These are phyloP conservation scores for Pseudopithomyces maydicus DNA, from an alignment of 2,329 filamentous ascomycete species.

Conservation along the genomic window DNA sequence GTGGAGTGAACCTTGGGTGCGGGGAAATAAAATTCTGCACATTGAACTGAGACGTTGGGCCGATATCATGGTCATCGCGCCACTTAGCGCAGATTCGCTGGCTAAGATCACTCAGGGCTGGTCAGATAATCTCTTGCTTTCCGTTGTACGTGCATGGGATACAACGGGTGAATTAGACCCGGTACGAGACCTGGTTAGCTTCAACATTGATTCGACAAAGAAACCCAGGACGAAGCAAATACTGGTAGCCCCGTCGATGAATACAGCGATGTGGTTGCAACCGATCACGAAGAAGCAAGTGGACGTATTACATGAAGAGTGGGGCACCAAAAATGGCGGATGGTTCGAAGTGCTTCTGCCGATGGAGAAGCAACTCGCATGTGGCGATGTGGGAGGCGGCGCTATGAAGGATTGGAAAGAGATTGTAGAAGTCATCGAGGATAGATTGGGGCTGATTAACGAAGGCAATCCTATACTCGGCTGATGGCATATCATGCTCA, in stretches of 20 bases:
- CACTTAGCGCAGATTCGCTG: conserved; percentile 81
- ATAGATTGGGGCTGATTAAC: conserved; percentile 28
- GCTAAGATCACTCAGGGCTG: conserved; percentile 83
- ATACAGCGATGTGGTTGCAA: conserved; percentile 88
- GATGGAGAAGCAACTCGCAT: conserved; percentile 78
- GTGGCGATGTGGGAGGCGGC: conserved; percentile 80
- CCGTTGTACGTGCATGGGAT: conserved; percentile 88
- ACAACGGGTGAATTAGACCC: conserved; percentile 50
- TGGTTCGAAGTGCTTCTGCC: conserved; percentile 76
- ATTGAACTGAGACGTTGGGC: conserved; percentile 88
- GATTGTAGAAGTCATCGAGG: conserved; percentile 70
- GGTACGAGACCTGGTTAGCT: conserved; percentile 30
- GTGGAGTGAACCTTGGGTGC: conserved; percentile 78
- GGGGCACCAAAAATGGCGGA: conserved; percentile 59
- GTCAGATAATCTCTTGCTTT: conserved; percentile 74
- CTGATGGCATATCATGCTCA: too few species aligned
- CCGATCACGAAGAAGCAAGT: conserved; percentile 79
- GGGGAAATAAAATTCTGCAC: conserved; percentile 82
- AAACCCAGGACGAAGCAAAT: conserved; percentile 60
- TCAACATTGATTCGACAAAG: conserved; percentile 24
- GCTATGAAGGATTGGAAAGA: conserved; percentile 83
- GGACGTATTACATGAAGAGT: conserved; percentile 71
- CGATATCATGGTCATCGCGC: conserved; percentile 78
- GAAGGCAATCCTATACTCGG: too few species aligned
- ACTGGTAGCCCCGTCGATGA: conserved; percentile 82